Base-by-base conservation (phyloP, 768 basidiomycete genomes). In the Cubamyces lactineus region DNA sequence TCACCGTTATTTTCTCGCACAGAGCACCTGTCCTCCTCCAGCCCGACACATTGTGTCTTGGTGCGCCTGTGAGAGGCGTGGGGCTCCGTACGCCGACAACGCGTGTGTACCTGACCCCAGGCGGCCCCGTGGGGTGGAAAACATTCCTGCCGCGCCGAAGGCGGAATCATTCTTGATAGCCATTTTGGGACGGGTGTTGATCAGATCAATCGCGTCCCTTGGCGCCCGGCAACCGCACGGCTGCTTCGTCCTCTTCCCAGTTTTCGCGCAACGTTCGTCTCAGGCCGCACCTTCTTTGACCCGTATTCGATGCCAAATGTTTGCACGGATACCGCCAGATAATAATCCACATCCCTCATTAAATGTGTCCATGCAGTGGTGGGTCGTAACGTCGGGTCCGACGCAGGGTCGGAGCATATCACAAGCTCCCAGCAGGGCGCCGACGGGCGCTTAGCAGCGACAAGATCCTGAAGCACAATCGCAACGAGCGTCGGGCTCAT, bases 81-180 rank as follows among this genome's bases (percentile, higher is more conserved):
- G 48, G 48, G 48, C 23, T 15, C 23, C 48, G 13, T 49, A 26
- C 28, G 24, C 17, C 30, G 17, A 46, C 16, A 26, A 15, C 2
- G 46, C 46, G 21, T 26, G 39, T 42, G 51, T 53, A 21, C 51
- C 51, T 34, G 19, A 59, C 57, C 49, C 57, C 57, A 59, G 57
- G 41, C 42, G 19, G 28, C 41, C 57, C 57, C 57, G 57, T 51
- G 59, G 53, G 59, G 52, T 40, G 52, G 19, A 48, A 26, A 61
- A 61, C 59, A 23, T 53, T 61, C 38, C 11, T 34, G 26, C 57
- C 49, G 49, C 41, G 19, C 30, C 48, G 40, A 8, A 26, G 21
- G 49, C 60, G 53, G 60, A 43, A 62, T 56, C 61, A 62, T 62
- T 62, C 61, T 56, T 56, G 28, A 34, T 62, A 40, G 16, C 61